Conservation (phyloP, 176 grass and related monocot genomes). For the Cocos nucifera region DNA sequence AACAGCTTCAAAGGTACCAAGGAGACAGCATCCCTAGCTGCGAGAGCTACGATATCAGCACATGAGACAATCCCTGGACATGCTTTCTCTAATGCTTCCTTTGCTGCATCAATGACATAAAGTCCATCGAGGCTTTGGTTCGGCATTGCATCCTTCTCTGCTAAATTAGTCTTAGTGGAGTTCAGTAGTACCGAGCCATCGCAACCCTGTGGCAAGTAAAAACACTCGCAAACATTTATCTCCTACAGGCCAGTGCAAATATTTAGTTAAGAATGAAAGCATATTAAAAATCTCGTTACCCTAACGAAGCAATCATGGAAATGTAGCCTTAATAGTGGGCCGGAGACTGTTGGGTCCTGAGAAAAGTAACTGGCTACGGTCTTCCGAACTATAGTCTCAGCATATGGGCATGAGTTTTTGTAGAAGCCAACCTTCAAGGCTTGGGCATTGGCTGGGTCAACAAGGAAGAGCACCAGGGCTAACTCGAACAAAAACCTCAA, state of each 20-base stretch:
- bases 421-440: conserved; percentile 36
- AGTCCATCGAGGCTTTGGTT: conserved; percentile 35
- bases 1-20: conserved; percentile 16
- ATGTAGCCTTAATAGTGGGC: conserved; percentile 39
- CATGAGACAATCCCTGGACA: conserved; percentile 6
- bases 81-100: conserved; percentile 25
- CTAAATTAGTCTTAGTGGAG: conserved; percentile 26
- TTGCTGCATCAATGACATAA: conserved; percentile 32
- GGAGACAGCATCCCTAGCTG: conserved; percentile 43
- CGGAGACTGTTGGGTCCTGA: conserved; percentile 30
- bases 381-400: conserved; percentile 36
- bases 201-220: conserved; percentile 25
- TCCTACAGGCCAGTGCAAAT: background rate
- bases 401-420: conserved; percentile 31
- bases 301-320: conserved; percentile 21
- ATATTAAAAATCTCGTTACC: background rate
- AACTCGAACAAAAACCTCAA: conserved; percentile 1
- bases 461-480: background rate
- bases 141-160: conserved; percentile 49
- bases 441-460: conserved; percentile 3
- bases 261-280: background rate
- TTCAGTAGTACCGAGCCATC: conserved; percentile 43
- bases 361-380: conserved; percentile 23
- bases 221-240: background rate
- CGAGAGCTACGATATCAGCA: conserved; percentile 12